Percentiles rank a stretch among this genome's conserved stretches.
These are phyloP conservation scores for Neltuma alba DNA, from an alignment of 306 rosid species.

Conservation along the genomic window DNA sequence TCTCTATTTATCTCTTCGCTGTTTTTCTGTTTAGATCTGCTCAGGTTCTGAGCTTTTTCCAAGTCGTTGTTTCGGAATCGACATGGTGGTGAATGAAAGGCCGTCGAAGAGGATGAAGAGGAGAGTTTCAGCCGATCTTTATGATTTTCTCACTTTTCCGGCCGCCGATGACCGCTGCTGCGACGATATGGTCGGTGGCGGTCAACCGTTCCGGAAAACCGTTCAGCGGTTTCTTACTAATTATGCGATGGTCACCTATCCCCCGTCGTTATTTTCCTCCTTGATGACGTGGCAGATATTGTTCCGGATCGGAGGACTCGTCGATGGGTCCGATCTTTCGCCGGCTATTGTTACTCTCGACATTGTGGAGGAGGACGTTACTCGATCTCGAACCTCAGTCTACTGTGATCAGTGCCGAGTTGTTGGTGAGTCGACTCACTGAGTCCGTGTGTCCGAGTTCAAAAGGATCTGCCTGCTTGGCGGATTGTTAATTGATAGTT, in stretches of 20 bases:
- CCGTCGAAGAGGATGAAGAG: constrained; percentile 82
- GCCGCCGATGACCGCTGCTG: neutral
- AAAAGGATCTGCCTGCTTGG: neutral
- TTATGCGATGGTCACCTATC: constrained; percentile 68
- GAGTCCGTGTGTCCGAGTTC: constrained; percentile 10
- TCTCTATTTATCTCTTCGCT: neutral
- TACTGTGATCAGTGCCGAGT: constrained; percentile 98
- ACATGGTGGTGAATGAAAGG: constrained; percentile 80
- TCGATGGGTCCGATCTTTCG: constrained; percentile 46
- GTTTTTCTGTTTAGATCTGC: neutral
- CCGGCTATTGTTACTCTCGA: constrained; percentile 59
- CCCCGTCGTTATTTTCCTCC: constrained; percentile 70
- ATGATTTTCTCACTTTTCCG: constrained; percentile 61
- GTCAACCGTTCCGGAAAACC: constrained; percentile 55
- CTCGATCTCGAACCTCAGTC: constrained; percentile 66
- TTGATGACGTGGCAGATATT: constrained; percentile 86
- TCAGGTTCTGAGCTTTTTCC: neutral
- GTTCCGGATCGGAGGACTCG: constrained; percentile 58
- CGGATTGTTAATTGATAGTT: too few species aligned
- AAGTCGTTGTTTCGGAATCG: constrained; percentile 10
- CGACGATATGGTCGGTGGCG: neutral
- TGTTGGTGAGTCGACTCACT: constrained; percentile 78
- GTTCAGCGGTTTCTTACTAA: constrained; percentile 62
- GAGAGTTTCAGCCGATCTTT: constrained; percentile 72
- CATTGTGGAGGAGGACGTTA: constrained; percentile 90